Evolutionary conservation across 495 filamentous ascomycete genomes (phyloP).

Genomic region (Aspergillus bertholletiae): DNA sequence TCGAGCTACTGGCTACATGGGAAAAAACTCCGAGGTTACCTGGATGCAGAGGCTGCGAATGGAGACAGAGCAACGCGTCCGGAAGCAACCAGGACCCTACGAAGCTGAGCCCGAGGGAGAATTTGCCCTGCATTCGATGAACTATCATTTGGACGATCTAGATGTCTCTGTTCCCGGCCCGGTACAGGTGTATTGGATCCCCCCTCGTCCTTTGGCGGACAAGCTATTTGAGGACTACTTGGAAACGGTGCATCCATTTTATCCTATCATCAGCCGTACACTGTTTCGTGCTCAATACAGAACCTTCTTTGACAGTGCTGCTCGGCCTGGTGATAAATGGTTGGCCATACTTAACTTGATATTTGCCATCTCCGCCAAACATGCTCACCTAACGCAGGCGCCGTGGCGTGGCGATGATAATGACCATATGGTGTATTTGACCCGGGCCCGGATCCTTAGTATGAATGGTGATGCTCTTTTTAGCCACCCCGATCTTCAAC

Average conservation of each 20-base stretch:
- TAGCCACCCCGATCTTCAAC: slow-evolving; percentile 58
- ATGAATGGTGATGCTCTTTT: slow-evolving; percentile 52
- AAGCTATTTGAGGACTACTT: slow-evolving; percentile 55
- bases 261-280: slow-evolving; percentile 55
- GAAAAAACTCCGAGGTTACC: slow-evolving; percentile 61
- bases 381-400: slow-evolving; percentile 51
- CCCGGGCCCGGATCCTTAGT: slow-evolving; percentile 57
- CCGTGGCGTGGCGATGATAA: slow-evolving; percentile 46
- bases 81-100: slow-evolving; percentile 27
- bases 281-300: slow-evolving; percentile 45
- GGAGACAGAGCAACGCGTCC: slow-evolving; percentile 33
- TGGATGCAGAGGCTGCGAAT: slow-evolving; percentile 55
- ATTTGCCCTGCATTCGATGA: slow-evolving; percentile 40
- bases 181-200: slow-evolving; percentile 52
- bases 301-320: slow-evolving; percentile 38
- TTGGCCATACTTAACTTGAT: slow-evolving; percentile 63
- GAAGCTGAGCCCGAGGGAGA: slow-evolving; percentile 28
- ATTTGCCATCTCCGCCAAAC: slow-evolving; percentile 60
- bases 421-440: slow-evolving; percentile 58
- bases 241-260: slow-evolving; percentile 55
- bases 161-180: slow-evolving; percentile 44
- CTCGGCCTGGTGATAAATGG: slow-evolving; percentile 51
- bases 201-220: slow-evolving; percentile 50
- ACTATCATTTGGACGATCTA: slow-evolving; percentile 60
- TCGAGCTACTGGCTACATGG: slow-evolving; percentile 59